Percentiles rank a stretch among this genome's conserved stretches.
Conservation (phyloP, 2,329 filamentous ascomycete species). For the Cercospora sesami region DNA sequence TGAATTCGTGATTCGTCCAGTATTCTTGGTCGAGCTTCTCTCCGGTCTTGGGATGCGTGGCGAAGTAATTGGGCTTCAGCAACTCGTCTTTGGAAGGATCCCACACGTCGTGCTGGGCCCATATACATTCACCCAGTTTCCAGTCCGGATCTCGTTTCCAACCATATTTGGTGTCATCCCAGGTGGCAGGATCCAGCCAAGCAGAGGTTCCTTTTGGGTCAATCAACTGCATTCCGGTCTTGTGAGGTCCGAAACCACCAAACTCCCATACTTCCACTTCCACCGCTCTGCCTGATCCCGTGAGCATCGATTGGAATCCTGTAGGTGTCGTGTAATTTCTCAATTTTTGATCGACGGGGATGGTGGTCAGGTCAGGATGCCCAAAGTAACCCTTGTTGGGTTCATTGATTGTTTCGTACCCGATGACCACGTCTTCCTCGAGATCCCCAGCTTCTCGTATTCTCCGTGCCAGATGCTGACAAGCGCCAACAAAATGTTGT, state of each 20-base stretch:
- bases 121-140: conserved; percentile 92
- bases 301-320: conserved; percentile 88
- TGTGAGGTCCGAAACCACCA: conserved; percentile 87
- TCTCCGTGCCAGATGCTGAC: conserved; percentile 74
- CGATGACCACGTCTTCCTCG: conserved; percentile 82
- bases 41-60: conserved; percentile 72
- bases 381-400: conserved; percentile 87
- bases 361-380: conserved; percentile 73
- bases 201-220: conserved; percentile 83
- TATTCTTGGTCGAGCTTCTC: conserved; percentile 74
- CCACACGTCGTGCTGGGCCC: conserved; percentile 97
- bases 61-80: conserved; percentile 83
- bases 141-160: conserved; percentile 86
- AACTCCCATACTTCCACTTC: conserved; percentile 93
- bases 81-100: conserved; percentile 75
- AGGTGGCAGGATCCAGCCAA: conserved; percentile 74
- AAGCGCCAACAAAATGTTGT: conserved; percentile 77
- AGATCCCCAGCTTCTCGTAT: conserved; percentile 90
- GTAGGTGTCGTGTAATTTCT: conserved; percentile 93
- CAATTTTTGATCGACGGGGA: conserved; percentile 83
- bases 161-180: conserved; percentile 84
- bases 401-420: conserved; percentile 96
- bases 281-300: conserved; percentile 84
- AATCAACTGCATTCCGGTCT: conserved; percentile 76
- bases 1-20: conserved; percentile 89